These are phyloP conservation scores for Trametes polyzona DNA, from an alignment of 1,284 basidiomycete genomes.

Conservation along the genomic window DNA sequence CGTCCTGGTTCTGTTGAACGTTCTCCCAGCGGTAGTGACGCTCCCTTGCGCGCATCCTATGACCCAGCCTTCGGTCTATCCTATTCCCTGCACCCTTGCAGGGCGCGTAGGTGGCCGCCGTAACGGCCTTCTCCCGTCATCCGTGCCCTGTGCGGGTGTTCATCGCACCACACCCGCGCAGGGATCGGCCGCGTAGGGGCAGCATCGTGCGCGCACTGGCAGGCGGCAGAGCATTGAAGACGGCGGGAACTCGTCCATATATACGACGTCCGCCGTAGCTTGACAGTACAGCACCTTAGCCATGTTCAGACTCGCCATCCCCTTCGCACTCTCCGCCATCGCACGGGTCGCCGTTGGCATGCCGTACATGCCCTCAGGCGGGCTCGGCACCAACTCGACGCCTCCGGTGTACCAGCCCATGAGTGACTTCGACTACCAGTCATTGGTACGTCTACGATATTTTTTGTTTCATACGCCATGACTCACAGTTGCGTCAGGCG, in stretches of 20 bases:
- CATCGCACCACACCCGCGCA: neutral
- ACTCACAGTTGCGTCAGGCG: constrained; percentile 35
- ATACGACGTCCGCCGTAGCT: too few species aligned
- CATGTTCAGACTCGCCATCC: constrained; percentile 13
- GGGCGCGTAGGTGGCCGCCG: neutral
- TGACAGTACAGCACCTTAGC: neutral
- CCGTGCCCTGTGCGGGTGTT: neutral
- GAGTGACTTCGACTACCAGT: constrained; percentile 67
- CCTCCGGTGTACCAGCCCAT: constrained; percentile 52
- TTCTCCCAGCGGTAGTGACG: neutral
- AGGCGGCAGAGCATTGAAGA: too few species aligned
- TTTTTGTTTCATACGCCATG: neutral
- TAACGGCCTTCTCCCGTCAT: neutral
- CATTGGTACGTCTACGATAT: constrained; percentile 42
- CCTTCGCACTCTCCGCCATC: constrained; percentile 1
- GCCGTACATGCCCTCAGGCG: constrained; percentile 42
- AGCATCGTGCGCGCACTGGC: too few species aligned
- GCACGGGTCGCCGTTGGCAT: constrained; percentile 9
- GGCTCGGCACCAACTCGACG: constrained; percentile 44
- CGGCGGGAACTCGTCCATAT: too few species aligned
- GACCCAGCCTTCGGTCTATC: neutral
- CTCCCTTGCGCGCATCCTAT: neutral
- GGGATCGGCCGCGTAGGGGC: neutral
- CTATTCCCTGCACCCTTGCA: neutral
- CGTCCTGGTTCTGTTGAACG: neutral